phyloP scores from a whole-genome alignment of 495 filamentous ascomycete species.

The Rusavskia elegans region DNA sequence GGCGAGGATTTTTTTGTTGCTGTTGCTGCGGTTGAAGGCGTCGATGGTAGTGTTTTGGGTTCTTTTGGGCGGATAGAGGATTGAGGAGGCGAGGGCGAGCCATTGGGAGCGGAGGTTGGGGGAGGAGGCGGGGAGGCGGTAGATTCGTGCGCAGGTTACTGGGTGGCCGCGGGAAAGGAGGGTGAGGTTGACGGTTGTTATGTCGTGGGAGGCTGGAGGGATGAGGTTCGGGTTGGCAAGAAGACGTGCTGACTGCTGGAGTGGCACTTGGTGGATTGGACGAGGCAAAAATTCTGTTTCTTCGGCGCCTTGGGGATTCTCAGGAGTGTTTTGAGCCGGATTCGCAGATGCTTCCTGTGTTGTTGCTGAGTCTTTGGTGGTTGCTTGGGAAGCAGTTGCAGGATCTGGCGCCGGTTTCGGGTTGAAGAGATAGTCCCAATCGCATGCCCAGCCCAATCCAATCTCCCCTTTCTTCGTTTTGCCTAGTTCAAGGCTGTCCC shows the following conservation, averaged over 20 bases:
- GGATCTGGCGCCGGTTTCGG: neutral
- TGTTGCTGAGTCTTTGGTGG: slow-evolving; percentile 8
- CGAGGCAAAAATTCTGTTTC: neutral
- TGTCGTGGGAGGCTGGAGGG: slow-evolving; percentile 14
- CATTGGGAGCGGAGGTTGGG: slow-evolving; percentile 33
- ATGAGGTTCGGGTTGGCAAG: slow-evolving; percentile 16
- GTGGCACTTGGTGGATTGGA: neutral
- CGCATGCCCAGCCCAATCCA: slow-evolving; percentile 72
- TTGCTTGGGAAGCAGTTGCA: neutral
- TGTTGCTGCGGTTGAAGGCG: neutral
- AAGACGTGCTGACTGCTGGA: slow-evolving; percentile 11
- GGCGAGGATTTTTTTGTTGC: neutral
- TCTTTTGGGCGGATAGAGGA: slow-evolving; percentile 2
- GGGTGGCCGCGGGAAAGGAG: slow-evolving; percentile 45
- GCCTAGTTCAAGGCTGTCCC: slow-evolving; percentile 59
- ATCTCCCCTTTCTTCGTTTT: slow-evolving; percentile 66
- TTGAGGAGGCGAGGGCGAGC: slow-evolving; percentile 23
- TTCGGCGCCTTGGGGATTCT: neutral
- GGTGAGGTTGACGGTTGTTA: slow-evolving; percentile 43
- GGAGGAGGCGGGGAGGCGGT: slow-evolving; percentile 44
- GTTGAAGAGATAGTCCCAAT: slow-evolving; percentile 56
- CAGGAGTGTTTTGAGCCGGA: neutral
- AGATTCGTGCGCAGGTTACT: slow-evolving; percentile 48
- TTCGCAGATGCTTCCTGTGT: slow-evolving; percentile 4
- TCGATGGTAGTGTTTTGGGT: slow-evolving; percentile 6